phyloP scores from a whole-genome alignment of 192 early-diverging fungal genomes.

The Oehlia diaphana region DNA sequence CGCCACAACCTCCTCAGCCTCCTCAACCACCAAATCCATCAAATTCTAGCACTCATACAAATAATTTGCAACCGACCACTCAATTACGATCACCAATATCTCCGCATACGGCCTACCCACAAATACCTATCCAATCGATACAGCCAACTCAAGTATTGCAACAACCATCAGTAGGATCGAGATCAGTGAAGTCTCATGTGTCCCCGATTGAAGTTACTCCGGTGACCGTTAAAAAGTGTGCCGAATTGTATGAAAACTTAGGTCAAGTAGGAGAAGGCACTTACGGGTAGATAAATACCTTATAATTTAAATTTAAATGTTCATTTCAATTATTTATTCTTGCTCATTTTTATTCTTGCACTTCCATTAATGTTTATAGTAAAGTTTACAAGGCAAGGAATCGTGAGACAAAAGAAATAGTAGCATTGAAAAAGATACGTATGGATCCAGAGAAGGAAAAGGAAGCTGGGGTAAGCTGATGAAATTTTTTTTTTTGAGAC shows the following conservation, averaged over 20 bases:
- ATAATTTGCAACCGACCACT: background rate
- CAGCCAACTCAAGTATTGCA: background rate
- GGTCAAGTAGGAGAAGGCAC: slow-evolving; percentile 85
- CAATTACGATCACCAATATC: background rate
- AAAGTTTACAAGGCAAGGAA: slow-evolving; percentile 84
- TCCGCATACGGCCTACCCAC: background rate
- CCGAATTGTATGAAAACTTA: slow-evolving; percentile 65
- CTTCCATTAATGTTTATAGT: slow-evolving; percentile 32
- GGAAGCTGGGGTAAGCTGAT: slow-evolving; percentile 31
- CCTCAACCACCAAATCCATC: slow-evolving; percentile 11
- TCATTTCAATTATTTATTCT: background rate
- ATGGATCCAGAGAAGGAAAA: slow-evolving; percentile 81
- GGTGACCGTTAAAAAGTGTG: slow-evolving; percentile 38
- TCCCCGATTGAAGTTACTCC: background rate
- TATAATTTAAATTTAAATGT: background rate
- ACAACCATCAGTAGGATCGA: background rate
- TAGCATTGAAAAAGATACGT: slow-evolving; percentile 81
- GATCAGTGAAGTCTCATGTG: background rate
- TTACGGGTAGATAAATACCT: slow-evolving; percentile 55
- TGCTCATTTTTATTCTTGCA: background rate
- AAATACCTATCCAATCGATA: background rate
- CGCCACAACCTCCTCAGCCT: slow-evolving; percentile 18
- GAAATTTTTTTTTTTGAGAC: background rate
- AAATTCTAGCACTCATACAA: background rate
- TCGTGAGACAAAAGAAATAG: slow-evolving; percentile 64